A percentile compares a stretch with the other conserved stretches of the same genome.
Evolutionary conservation across 1,284 basidiomycete genomes (phyloP).

Genomic region (Tremellales sp.): DNA sequence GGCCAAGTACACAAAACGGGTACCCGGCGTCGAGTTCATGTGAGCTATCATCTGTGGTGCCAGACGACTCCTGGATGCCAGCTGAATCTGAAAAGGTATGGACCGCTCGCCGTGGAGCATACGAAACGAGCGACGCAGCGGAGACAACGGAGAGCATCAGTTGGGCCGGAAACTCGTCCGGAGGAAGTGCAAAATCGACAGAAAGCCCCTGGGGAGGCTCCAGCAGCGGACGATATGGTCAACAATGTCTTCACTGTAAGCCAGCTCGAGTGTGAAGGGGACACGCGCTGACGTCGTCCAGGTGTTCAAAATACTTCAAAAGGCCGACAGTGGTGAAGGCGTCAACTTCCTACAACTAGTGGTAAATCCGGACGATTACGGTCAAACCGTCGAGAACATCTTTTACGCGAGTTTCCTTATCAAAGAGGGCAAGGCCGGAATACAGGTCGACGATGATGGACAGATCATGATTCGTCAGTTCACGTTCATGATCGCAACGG

Average conservation of each 20-base stretch:
- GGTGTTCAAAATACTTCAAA: conserved; percentile 22
- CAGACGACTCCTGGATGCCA: too few relatives aligned
- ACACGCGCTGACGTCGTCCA: too few relatives aligned
- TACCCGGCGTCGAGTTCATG: conserved; percentile 50
- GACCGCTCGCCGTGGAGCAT: conserved; percentile 27
- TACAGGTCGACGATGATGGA: conserved; percentile 43
- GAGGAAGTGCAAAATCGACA: conserved; percentile 17
- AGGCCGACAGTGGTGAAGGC: conserved; percentile 26
- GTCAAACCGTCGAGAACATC: conserved; percentile 55
- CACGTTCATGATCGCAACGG: background rate
- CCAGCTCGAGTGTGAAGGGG: too few relatives aligned
- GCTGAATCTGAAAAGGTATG: conserved; percentile 26
- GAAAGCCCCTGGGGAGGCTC: conserved; percentile 6
- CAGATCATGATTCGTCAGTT: conserved; percentile 49
- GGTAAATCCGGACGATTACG: conserved; percentile 52
- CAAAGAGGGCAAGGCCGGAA: conserved; percentile 48
- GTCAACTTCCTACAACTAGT: conserved; percentile 52
- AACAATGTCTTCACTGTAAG: conserved; percentile 11
- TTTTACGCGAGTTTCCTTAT: conserved; percentile 56
- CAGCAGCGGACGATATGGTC: conserved; percentile 22
- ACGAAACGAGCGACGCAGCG: conserved; percentile 12
- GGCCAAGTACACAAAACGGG: conserved; percentile 36
- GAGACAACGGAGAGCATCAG: conserved; percentile 5
- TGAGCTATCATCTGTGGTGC: conserved; percentile 25
- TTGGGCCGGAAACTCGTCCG: conserved; percentile 26